phyloP scores from a whole-genome alignment of 768 basidiomycete species.

The Tremella fuciformis region DNA sequence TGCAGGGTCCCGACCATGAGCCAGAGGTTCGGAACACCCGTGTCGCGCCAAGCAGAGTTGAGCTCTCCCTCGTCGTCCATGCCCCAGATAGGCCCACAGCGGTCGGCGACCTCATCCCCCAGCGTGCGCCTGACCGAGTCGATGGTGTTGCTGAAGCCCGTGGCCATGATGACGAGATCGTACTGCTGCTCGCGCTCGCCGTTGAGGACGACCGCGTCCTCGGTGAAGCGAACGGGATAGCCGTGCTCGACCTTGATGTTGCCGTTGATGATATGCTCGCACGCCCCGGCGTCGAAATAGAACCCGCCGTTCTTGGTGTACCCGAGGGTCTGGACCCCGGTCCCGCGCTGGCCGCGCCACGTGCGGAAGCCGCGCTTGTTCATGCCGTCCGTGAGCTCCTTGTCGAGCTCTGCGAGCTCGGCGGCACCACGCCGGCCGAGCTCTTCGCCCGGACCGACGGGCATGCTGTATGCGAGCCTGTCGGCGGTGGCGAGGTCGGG shows the following conservation, averaged over 20 bases:
- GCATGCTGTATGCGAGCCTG: conserved; percentile 13
- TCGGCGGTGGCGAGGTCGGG: conserved; percentile 18
- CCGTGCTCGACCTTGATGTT: conserved; percentile 35
- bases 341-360: conserved; percentile 23
- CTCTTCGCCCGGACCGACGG: conserved; percentile 21
- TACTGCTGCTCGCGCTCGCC: conserved; percentile 24
- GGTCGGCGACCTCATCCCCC: conserved; percentile 22
- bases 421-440: conserved; percentile 11
- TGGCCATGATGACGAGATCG: conserved; percentile 32
- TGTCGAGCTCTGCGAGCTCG: conserved; percentile 10
- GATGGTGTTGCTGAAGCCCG: conserved; percentile 34
- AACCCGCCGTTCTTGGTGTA: conserved; percentile 29
- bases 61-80: conserved; percentile 38
- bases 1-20: conserved; percentile 28
- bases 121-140: conserved; percentile 30
- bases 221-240: conserved; percentile 23
- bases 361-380: conserved; percentile 27
- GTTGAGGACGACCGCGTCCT: conserved; percentile 24
- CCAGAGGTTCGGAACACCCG: conserved; percentile 25
- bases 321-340: conserved; percentile 17
- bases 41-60: conserved; percentile 19
- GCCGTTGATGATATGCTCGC: conserved; percentile 30
- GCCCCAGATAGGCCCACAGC: conserved; percentile 29
- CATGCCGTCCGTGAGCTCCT: conserved; percentile 17
- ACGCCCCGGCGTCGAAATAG: conserved; percentile 34